Percentiles rank a stretch among this genome's conserved stretches.
phyloP scores from a whole-genome alignment of 169 alveolate species.

The Eimeria necatrix region DNA sequence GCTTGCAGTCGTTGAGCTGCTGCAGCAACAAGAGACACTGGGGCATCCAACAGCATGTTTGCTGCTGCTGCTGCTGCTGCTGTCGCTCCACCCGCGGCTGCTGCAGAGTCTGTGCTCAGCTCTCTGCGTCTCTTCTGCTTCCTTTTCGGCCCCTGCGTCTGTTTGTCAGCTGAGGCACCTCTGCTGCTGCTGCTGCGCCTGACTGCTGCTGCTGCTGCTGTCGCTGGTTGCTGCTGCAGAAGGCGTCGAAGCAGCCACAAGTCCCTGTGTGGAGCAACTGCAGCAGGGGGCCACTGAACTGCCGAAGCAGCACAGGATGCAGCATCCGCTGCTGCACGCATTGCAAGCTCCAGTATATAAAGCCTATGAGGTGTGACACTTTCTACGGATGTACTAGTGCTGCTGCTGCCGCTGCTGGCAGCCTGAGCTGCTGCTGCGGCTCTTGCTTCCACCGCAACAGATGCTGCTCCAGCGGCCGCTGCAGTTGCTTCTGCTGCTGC shows the following conservation, averaged over 20 bases:
- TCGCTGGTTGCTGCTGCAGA: slow-evolving; percentile 53
- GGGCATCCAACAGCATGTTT: slow-evolving; percentile 14
- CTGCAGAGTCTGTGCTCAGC: background rate
- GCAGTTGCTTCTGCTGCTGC: slow-evolving; percentile 48
- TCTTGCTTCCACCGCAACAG: slow-evolving; percentile 32
- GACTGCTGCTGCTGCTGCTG: slow-evolving; percentile 31
- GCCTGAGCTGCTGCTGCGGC: slow-evolving; percentile 26
- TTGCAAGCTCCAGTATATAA: background rate
- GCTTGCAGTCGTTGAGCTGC: slow-evolving; percentile 41
- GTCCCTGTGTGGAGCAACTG: slow-evolving; percentile 37
- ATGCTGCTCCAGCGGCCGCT: slow-evolving; percentile 40
- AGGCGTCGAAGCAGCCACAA: background rate
- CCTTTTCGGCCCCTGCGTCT: background rate
- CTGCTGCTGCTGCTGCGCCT: slow-evolving; percentile 40
- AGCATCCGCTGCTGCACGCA: slow-evolving; percentile 47
- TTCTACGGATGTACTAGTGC: background rate
- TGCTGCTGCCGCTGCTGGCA: background rate
- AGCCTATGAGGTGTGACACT: background rate
- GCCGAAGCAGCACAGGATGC: slow-evolving; percentile 25
- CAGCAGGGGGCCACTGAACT: slow-evolving; percentile 2
- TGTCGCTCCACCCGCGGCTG: background rate
- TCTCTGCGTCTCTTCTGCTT: background rate
- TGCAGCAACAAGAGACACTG: slow-evolving; percentile 28
- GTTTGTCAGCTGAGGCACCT: background rate
- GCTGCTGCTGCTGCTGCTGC: slow-evolving; percentile 55